These are phyloP conservation scores for Acrodontium crateriforme DNA, from an alignment of 2,329 filamentous ascomycete species.

Conservation along the genomic window DNA sequence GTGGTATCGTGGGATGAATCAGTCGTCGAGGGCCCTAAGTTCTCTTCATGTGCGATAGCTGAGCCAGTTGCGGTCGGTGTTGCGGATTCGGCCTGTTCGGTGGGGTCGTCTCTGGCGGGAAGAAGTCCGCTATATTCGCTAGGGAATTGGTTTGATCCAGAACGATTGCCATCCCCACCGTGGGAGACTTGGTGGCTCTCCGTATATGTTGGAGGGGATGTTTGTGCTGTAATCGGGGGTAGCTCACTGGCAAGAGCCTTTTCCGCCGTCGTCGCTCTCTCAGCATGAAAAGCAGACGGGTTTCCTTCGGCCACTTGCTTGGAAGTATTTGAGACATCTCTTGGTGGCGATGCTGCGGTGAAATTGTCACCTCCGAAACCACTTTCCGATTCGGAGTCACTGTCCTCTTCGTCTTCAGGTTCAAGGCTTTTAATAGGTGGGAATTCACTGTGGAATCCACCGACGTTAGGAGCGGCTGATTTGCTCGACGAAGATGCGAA, in stretches of 20 bases:
- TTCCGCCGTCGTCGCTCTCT: background rate
- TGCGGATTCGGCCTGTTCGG: conserved; percentile 5
- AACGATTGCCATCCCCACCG: conserved; percentile 19
- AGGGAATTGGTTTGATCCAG: conserved; percentile 29
- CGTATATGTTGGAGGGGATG: conserved; percentile 45
- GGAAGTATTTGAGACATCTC: background rate
- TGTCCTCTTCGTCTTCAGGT: conserved; percentile 72
- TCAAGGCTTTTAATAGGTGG: conserved; percentile 84
- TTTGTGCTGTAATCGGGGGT: conserved; percentile 40
- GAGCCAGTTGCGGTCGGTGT: conserved; percentile 13
- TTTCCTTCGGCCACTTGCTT: conserved; percentile 1
- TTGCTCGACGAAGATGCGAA: conserved; percentile 37
- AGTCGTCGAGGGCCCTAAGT: too few relatives aligned
- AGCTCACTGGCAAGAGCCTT: conserved; percentile 23
- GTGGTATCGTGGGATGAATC: conserved; percentile 18
- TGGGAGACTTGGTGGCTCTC: conserved; percentile 24
- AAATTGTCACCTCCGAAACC: conserved; percentile 96
- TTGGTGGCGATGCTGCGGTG: conserved; percentile 43
- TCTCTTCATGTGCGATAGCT: too few relatives aligned
- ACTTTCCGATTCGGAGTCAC: conserved; percentile 43
- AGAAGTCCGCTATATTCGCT: conserved; percentile 43
- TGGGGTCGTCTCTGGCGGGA: conserved; percentile 41
- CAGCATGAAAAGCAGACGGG: conserved; percentile 3
- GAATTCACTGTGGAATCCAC: conserved; percentile 48
- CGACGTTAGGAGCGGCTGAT: conserved; percentile 16